Conservation (phyloP, 805 yeast genomes). For the Metschnikowia gelsemii region DNA sequence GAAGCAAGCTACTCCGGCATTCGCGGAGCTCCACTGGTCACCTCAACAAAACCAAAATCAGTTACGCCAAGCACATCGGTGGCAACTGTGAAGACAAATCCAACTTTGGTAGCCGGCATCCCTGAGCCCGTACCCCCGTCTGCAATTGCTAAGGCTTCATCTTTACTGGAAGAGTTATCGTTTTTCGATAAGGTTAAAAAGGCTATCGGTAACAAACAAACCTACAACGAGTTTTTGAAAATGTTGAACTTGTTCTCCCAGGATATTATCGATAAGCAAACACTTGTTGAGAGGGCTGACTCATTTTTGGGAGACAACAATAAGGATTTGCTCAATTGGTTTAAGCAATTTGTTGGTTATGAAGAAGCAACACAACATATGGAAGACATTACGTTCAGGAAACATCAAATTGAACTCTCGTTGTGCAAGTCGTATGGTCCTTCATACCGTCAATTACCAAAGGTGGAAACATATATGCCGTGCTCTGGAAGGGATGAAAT, state of each 20-base stretch:
- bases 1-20: conserved; percentile 52
- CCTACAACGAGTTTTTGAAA: conserved; percentile 90
- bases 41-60: conserved; percentile 11
- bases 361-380: conserved; percentile 82
- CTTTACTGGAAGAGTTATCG: conserved; percentile 77
- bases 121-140: conserved; percentile 74
- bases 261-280: conserved; percentile 80
- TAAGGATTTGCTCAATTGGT: conserved; percentile 83
- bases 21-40: conserved; percentile 34
- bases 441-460: conserved; percentile 88
- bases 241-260: conserved; percentile 84
- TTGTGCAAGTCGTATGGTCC: conserved; percentile 95
- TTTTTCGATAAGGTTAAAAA: conserved; percentile 93
- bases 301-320: conserved; percentile 77
- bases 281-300: conserved; percentile 80
- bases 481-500: conserved; percentile 98
- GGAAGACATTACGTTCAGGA: conserved; percentile 83
- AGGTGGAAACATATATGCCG: conserved; percentile 93
- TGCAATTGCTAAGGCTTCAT: conserved; percentile 48
- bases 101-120: conserved; percentile 77
- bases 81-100: conserved; percentile 40
- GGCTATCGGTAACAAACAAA: conserved; percentile 81
- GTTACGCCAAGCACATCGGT: conserved; percentile 17
- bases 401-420: conserved; percentile 86
- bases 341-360: conserved; percentile 85